Evolutionary conservation across 1,139 yeast genomes (phyloP).

Genomic region (Geotrichum europaeum): DNA sequence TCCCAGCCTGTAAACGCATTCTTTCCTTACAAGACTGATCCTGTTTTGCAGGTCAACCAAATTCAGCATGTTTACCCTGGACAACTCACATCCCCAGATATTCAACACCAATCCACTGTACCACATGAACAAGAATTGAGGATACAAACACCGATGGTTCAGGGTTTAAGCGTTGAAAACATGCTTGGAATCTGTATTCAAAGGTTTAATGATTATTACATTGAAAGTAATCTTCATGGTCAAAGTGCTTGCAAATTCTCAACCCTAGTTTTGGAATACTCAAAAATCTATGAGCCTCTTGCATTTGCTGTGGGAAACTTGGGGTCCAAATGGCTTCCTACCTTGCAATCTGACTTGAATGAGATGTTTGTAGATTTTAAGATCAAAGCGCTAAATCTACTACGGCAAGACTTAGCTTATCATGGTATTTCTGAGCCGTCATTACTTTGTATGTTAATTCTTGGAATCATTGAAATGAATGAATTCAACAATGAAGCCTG

Average conservation of each 20-base stretch:
- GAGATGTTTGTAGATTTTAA: slow-evolving; percentile 11
- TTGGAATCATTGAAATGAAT: slow-evolving; percentile 13
- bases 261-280: neutral
- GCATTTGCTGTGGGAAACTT: slow-evolving; percentile 8
- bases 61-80: neutral
- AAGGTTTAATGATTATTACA: neutral
- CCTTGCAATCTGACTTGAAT: neutral
- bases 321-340: slow-evolving; percentile 3
- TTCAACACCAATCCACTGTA: neutral
- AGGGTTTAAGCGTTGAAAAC: neutral
- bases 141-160: neutral
- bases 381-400: slow-evolving; percentile 7
- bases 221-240: neutral
- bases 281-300: slow-evolving; percentile 8
- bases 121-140: neutral
- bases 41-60: neutral
- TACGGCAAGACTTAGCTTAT: slow-evolving; percentile 11
- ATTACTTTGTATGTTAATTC: slow-evolving; percentile 11
- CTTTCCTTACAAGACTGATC: neutral
- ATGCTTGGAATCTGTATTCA: neutral
- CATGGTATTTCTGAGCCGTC: slow-evolving; percentile 12
- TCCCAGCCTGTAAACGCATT: neutral
- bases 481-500: slow-evolving; percentile 10
- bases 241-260: neutral
- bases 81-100: neutral